Percentiles rank a stretch among this genome's conserved stretches.
phyloP scores from a whole-genome alignment of 768 basidiomycete genomes.

The Kwoniella pini region DNA sequence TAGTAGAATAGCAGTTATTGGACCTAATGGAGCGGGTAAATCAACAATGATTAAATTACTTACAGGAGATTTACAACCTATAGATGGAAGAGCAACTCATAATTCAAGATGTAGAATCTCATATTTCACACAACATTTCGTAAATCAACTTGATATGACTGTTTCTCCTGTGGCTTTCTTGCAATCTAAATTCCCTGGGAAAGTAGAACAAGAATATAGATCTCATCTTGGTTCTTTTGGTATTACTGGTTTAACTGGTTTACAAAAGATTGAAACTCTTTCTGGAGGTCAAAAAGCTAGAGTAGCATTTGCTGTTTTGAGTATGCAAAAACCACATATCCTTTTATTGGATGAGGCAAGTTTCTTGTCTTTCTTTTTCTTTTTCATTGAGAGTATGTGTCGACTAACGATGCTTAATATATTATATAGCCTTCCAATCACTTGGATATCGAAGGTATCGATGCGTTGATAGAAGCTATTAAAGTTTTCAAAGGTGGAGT shows the following conservation, averaged over 20 bases:
- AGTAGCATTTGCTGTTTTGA: slow-evolving; percentile 86
- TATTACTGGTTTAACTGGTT: slow-evolving; percentile 84
- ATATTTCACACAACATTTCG: slow-evolving; percentile 66
- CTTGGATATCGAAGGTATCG: slow-evolving; percentile 94
- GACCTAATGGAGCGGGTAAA: slow-evolving; percentile 94
- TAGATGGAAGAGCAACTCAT: slow-evolving; percentile 76
- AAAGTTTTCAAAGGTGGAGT: slow-evolving; percentile 82
- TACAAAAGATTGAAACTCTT: slow-evolving; percentile 87
- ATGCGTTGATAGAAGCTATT: slow-evolving; percentile 82
- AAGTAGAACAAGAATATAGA: slow-evolving; percentile 94
- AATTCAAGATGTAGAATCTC: slow-evolving; percentile 81
- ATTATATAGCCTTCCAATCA: slow-evolving; percentile 79
- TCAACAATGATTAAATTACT: slow-evolving; percentile 95
- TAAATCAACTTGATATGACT: slow-evolving; percentile 78
- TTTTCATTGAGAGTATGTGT: too few species aligned
- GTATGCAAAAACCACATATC: slow-evolving; percentile 85
- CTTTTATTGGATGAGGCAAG: slow-evolving; percentile 87
- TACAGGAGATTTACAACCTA: slow-evolving; percentile 75
- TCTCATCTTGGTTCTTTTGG: slow-evolving; percentile 95
- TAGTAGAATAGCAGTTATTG: slow-evolving; percentile 90
- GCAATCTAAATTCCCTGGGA: slow-evolving; percentile 86
- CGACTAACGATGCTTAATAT: too few species aligned
- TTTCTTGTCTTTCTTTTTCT: slow-evolving; percentile 4
- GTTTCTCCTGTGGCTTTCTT: slow-evolving; percentile 94
- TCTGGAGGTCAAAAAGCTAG: slow-evolving; percentile 96